These are phyloP conservation scores for Phlegmacium glaucopus DNA, from an alignment of 768 basidiomycete genomes.

Conservation along the genomic window DNA sequence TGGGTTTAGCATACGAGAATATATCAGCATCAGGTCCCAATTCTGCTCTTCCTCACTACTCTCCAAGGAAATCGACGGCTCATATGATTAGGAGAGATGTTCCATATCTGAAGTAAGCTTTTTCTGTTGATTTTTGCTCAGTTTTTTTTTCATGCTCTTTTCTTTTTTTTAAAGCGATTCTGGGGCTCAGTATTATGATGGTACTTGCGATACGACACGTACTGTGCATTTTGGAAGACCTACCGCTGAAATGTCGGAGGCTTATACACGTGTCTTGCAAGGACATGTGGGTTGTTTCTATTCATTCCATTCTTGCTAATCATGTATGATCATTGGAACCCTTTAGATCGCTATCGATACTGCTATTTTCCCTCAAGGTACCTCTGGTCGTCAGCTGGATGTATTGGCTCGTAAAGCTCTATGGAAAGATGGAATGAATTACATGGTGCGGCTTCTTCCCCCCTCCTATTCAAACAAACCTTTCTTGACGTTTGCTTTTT, in stretches of 20 bases:
- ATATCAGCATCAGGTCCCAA: constrained; percentile 90
- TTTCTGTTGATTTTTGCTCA: constrained; percentile 11
- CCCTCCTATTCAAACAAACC: constrained; percentile 1
- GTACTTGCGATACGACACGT: constrained; percentile 83
- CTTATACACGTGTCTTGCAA: constrained; percentile 93
- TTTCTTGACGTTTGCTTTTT: constrained; percentile 8
- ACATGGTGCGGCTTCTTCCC: constrained; percentile 48
- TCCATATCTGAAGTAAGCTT: constrained; percentile 84
- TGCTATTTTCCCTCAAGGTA: constrained; percentile 88
- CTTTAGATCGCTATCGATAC: constrained; percentile 84
- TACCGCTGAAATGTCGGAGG: constrained; percentile 80
- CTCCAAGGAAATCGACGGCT: constrained; percentile 67
- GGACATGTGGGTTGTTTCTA: constrained; percentile 72
- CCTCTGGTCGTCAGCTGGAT: constrained; percentile 78
- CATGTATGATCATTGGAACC: constrained; percentile 17
- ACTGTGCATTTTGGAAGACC: constrained; percentile 88
- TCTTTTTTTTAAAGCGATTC: constrained; percentile 62
- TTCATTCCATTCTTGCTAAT: constrained; percentile 9
- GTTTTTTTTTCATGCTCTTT: constrained; percentile 1
- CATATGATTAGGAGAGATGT: constrained; percentile 70
- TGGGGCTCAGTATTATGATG: constrained; percentile 86
- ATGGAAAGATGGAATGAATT: constrained; percentile 85
- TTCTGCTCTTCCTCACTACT: constrained; percentile 93
- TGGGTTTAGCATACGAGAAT: constrained; percentile 85
- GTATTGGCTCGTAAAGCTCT: constrained; percentile 86